Evolutionary conservation across 1,139 yeast species (phyloP).

Genomic region (Pichia sp.): DNA sequence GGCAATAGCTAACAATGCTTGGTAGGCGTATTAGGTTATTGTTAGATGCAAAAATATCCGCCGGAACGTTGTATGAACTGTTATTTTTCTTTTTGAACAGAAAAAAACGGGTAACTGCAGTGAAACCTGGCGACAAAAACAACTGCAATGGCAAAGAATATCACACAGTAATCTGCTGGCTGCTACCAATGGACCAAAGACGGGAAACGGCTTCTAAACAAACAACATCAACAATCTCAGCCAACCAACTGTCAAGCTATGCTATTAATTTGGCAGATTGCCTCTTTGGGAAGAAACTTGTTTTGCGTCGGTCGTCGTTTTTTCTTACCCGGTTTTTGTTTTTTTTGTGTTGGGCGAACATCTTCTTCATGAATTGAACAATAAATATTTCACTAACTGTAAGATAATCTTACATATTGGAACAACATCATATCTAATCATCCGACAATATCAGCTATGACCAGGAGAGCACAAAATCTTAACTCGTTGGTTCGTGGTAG

Average conservation of each 20-base stretch:
- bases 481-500: constrained; percentile 33
- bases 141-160: neutral
- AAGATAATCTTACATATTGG: neutral
- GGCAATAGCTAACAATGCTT: neutral
- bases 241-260: neutral
- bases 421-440: neutral
- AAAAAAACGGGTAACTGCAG: neutral
- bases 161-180: neutral
- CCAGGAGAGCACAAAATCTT: constrained; percentile 25
- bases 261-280: neutral
- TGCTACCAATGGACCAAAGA: neutral
- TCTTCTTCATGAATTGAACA: neutral
- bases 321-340: neutral
- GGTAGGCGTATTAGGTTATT: neutral
- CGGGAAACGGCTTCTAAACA: neutral
- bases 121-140: neutral
- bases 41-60: neutral
- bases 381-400: neutral
- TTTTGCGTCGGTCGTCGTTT: neutral
- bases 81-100: neutral
- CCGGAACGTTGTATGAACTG: neutral
- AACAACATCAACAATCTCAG: neutral
- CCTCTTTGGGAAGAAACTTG: neutral
- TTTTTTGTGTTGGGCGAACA: neutral
- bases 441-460: constrained; percentile 16